Evolutionary conservation across 2,329 filamentous ascomycete genomes (phyloP), one percentile per base, ranked within the genome.

Genomic region (Lecanicillium sp.): DNA sequence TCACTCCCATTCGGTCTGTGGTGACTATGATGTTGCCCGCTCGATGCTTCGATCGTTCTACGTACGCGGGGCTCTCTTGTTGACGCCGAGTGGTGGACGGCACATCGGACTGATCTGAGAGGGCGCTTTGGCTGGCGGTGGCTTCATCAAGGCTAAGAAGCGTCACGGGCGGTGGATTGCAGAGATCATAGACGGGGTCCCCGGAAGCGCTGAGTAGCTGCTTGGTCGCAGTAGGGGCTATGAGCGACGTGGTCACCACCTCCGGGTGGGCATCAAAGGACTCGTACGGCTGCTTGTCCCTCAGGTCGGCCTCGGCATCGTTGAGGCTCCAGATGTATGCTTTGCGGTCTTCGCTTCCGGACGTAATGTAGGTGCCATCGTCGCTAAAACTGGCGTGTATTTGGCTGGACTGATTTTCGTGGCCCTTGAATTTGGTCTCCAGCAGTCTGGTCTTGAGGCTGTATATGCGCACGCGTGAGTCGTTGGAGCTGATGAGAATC

Each of bases 171-270:
- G 90, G 92, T 5, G 92, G 92, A 50, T 96, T 96, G 68, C 92
- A 96, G 1, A 96, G 71, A 51, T 95, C 89, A 57, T 88, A 98
- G n/a, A 98, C 76, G 2, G 92, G 89, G 55, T 98, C 89, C 40
- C 86, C 85, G 0, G 88, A 94, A 12, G 76, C 73, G 36, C 83
- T 80, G 1, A 98, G 71, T 3, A 92, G 68, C 52, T 85, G 81
- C 41, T 85, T 77, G 9, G 87, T 88, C 51, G 77, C 78, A 0
- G 76, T 75, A 0, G 92, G 90, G 1, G 90, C 90, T 53, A 95
- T 82, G 4, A 92, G 65, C 2, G 90, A 86, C n/a, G 81, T 83
- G 0, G 90, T 96, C 4, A 95, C 89, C 43, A 94, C 85, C 16
- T 85, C 80, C 1, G 83, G 78, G 55, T 95, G 88, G 0, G 90